phyloP scores from a whole-genome alignment of 306 rosid species.

The Vachellia collinsii region DNA sequence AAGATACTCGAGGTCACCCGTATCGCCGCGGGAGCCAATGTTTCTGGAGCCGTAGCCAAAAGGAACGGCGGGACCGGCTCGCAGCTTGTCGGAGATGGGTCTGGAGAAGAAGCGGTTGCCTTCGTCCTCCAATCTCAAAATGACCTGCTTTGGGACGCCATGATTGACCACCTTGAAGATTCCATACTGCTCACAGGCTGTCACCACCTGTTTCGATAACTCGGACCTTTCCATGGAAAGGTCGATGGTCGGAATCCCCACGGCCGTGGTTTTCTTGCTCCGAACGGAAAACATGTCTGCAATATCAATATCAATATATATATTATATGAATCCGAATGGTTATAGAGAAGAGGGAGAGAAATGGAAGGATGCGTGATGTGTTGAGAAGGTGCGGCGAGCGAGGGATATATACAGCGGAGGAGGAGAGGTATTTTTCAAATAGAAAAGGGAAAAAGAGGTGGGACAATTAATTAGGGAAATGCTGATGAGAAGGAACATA shows the following conservation, averaged over 20 bases:
- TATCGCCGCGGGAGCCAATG: slow-evolving; percentile 85
- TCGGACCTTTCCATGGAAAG: slow-evolving; percentile 61
- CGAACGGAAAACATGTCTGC: slow-evolving; percentile 60
- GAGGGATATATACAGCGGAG: slow-evolving; percentile 32
- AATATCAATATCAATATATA: background rate
- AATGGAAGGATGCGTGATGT: slow-evolving; percentile 22
- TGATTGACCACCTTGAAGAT: slow-evolving; percentile 89
- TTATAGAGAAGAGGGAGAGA: background rate
- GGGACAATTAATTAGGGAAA: slow-evolving; percentile 12
- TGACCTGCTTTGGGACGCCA: slow-evolving; percentile 54
- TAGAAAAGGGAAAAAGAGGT: slow-evolving; percentile 37
- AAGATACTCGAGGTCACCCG: slow-evolving; percentile 89
- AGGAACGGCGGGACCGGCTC: slow-evolving; percentile 72
- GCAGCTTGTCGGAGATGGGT: slow-evolving; percentile 50
- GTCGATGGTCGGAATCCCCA: slow-evolving; percentile 83
- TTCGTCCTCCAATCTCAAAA: slow-evolving; percentile 63
- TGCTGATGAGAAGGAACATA: background rate
- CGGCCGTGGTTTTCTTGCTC: slow-evolving; percentile 66
- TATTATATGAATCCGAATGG: background rate
- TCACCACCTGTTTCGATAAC: slow-evolving; percentile 53
- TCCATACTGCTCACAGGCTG: slow-evolving; percentile 79
- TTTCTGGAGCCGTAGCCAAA: slow-evolving; percentile 86
- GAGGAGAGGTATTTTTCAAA: background rate
- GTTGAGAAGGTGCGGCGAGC: slow-evolving; percentile 33
- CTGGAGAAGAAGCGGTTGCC: slow-evolving; percentile 63